phyloP scores from a whole-genome alignment of 805 yeast species.

The Candida morakotiae region DNA sequence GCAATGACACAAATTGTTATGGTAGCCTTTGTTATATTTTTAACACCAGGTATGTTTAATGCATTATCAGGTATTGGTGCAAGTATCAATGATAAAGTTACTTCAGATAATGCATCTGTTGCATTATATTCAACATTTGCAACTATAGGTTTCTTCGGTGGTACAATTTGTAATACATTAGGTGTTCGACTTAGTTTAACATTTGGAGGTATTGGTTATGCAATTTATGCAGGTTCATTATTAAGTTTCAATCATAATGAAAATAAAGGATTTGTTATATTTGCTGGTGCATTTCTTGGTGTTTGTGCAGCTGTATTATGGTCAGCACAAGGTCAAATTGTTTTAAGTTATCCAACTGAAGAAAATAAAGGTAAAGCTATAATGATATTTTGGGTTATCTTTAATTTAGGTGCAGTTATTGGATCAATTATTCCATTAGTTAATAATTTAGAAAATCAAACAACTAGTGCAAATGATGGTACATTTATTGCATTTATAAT shows the following conservation, averaged over 20 bases:
- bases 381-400: constrained; percentile 56
- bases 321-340: constrained; percentile 57
- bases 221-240: constrained; percentile 49
- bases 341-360: constrained; percentile 57
- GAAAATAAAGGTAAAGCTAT: constrained; percentile 48
- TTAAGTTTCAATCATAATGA: constrained; percentile 43
- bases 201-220: constrained; percentile 55
- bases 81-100: constrained; percentile 35
- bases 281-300: constrained; percentile 57
- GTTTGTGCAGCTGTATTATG: constrained; percentile 51
- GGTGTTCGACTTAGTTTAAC: constrained; percentile 44
- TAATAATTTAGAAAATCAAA: constrained; percentile 40
- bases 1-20: constrained; percentile 35
- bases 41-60: constrained; percentile 53
- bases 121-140: constrained; percentile 56
- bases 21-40: constrained; percentile 43
- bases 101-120: constrained; percentile 46
- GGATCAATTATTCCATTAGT: constrained; percentile 58
- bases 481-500: constrained; percentile 53
- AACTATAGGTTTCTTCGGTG: constrained; percentile 54
- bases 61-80: constrained; percentile 51
- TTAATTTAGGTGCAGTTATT: constrained; percentile 59
- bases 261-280: constrained; percentile 49
- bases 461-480: constrained; percentile 38
- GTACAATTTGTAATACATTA: constrained; percentile 48